These are phyloP conservation scores for Rhodocollybia butyracea DNA, from an alignment of 768 basidiomycete genomes.

Conservation along the genomic window DNA sequence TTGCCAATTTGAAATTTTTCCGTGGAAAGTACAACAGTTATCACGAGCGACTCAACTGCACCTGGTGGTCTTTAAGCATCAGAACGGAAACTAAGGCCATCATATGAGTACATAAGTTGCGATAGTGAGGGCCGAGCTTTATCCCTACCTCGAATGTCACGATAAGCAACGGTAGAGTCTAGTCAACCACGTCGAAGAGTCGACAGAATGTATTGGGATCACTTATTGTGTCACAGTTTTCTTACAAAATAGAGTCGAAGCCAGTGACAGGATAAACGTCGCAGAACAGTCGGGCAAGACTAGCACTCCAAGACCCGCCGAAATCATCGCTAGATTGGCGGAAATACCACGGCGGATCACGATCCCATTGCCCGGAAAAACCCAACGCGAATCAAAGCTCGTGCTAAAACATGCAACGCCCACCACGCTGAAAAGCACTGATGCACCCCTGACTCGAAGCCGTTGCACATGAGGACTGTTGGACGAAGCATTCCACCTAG, in stretches of 20 bases:
- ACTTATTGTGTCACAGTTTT: not conserved
- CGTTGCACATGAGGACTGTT: too few relatives aligned
- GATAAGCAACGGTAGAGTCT: not conserved
- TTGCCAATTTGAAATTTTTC: too few relatives aligned
- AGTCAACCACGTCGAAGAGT: not conserved
- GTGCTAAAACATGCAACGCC: too few relatives aligned
- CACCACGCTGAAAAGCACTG: too few relatives aligned
- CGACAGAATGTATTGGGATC: not conserved
- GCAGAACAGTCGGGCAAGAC: not conserved
- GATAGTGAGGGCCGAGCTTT: not conserved
- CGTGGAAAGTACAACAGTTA: not conserved
- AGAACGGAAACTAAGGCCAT: not conserved
- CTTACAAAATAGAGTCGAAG: too few relatives aligned
- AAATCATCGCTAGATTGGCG: too few relatives aligned
- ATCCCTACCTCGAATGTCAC: not conserved
- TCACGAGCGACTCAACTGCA: not conserved
- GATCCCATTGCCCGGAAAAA: too few relatives aligned
- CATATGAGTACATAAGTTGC: not conserved
- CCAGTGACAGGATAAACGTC: not conserved
- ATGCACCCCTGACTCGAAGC: too few relatives aligned
- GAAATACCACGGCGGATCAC: too few relatives aligned
- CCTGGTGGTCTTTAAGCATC: not conserved
- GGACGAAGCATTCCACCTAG: too few relatives aligned
- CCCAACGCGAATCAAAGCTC: too few relatives aligned
- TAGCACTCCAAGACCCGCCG: too few relatives aligned